Conservation (phyloP, 2,329 filamentous ascomycete genomes). For the Venturia nashicola region DNA sequence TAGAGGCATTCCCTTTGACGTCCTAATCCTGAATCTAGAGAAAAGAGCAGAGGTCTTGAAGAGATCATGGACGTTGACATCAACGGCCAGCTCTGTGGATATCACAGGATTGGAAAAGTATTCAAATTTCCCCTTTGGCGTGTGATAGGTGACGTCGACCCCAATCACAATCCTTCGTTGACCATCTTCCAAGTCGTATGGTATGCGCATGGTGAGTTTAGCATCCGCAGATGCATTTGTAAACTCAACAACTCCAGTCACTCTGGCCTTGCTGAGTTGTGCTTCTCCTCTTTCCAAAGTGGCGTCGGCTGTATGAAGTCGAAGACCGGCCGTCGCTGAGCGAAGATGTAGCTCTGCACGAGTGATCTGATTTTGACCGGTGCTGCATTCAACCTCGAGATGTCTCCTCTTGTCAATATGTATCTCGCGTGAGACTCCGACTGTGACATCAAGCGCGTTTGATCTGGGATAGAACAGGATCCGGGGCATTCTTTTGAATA, state of each 20-base stretch:
- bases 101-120: conserved; percentile 52
- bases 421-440: conserved; percentile 56
- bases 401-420: conserved; percentile 69
- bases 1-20: conserved; percentile 62
- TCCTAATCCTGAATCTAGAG: conserved; percentile 83
- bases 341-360: conserved; percentile 39
- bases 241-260: conserved; percentile 35
- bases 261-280: conserved; percentile 22
- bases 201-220: conserved; percentile 50
- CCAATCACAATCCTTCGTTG: conserved; percentile 58
- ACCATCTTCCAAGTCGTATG: conserved; percentile 75
- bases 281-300: conserved; percentile 28
- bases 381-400: conserved; percentile 59
- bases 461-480: conserved; percentile 47
- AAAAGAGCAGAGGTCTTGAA: conserved; percentile 77
- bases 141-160: conserved; percentile 65
- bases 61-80: conserved; percentile 92
- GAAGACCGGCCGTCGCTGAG: conserved; percentile 47
- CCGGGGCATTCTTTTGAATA: not conserved
- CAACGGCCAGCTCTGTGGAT: conserved; percentile 66
- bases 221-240: conserved; percentile 30
- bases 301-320: conserved; percentile 42
- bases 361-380: conserved; percentile 59
- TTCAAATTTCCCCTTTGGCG: conserved; percentile 50
- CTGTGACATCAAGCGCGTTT: conserved; percentile 54